Conservation (phyloP, 495 filamentous ascomycete genomes). For the Aspergillus baeticus region DNA sequence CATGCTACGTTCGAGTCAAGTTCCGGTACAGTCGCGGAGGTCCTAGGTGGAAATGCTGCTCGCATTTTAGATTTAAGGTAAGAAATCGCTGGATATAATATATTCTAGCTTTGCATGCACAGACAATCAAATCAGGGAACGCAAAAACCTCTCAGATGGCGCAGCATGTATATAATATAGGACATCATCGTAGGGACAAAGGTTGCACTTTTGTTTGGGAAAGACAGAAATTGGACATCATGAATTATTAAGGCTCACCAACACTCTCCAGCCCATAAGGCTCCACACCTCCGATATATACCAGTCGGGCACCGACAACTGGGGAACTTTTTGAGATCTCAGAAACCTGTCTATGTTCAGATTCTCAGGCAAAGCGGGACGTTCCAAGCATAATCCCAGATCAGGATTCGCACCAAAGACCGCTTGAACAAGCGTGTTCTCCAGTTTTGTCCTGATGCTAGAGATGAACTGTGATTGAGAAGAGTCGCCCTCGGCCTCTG, state of each 20-base stretch:
- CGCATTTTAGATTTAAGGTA: constrained; percentile 58
- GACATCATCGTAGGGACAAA: not conserved
- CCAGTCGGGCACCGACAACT: constrained; percentile 37
- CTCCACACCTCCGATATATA: constrained; percentile 48
- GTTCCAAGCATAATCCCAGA: constrained; percentile 21
- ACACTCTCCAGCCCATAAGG: constrained; percentile 49
- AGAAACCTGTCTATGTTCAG: constrained; percentile 10
- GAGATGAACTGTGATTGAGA: constrained; percentile 16
- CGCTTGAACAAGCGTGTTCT: constrained; percentile 41
- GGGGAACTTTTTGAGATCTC: not conserved
- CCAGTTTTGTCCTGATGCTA: constrained; percentile 31
- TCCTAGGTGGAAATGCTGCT: constrained; percentile 72
- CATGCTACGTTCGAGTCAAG: constrained; percentile 55
- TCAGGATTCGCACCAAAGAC: constrained; percentile 35
- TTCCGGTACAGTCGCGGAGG: constrained; percentile 42
- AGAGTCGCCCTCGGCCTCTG: not conserved
- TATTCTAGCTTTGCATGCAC: not conserved
- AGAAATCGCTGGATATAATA: not conserved
- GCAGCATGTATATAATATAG: constrained; percentile 10
- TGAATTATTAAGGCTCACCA: constrained; percentile 16
- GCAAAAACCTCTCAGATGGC: not conserved
- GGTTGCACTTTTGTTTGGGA: not conserved
- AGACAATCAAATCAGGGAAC: not conserved
- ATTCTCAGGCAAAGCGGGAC: constrained; percentile 24
- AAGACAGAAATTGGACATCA: not conserved